A percentile compares a stretch with the other conserved stretches of the same genome.
Conservation (phyloP, 371 early-diverging fungal species). For the Lichtheimia ramosa region DNA sequence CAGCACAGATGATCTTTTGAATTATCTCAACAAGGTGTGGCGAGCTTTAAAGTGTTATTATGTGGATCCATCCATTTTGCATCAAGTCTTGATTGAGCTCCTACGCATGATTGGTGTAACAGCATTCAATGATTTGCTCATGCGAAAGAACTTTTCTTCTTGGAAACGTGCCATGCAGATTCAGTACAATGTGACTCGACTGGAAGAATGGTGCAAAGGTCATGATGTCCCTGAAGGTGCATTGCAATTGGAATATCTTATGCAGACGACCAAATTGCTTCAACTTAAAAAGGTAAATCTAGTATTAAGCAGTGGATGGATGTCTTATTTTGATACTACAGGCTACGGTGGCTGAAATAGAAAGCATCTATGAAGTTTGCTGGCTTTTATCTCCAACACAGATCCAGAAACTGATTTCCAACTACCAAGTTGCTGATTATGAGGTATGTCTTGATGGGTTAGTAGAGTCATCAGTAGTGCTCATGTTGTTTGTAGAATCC, state of each 20-base stretch:
- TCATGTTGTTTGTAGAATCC: conserved; percentile 52
- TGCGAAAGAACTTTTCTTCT: conserved; percentile 86
- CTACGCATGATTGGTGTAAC: conserved; percentile 88
- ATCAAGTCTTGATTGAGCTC: conserved; percentile 88
- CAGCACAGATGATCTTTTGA: conserved; percentile 89
- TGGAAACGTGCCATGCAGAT: conserved; percentile 91
- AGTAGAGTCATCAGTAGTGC: not conserved
- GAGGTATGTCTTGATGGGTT: conserved; percentile 38
- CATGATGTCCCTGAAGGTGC: conserved; percentile 84
- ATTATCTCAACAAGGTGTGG: conserved; percentile 89
- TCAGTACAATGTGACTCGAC: conserved; percentile 90
- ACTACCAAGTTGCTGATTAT: conserved; percentile 73
- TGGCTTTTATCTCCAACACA: conserved; percentile 88
- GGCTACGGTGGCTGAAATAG: conserved; percentile 71
- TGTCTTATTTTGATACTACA: too few species aligned
- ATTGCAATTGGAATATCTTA: conserved; percentile 81
- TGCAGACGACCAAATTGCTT: conserved; percentile 90
- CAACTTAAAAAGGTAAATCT: conserved; percentile 82
- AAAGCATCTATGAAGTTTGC: conserved; percentile 92
- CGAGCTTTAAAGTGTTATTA: conserved; percentile 93
- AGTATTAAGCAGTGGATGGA: too few species aligned
- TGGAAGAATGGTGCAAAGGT: conserved; percentile 94
- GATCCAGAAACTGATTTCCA: conserved; percentile 87
- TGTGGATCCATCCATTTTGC: conserved; percentile 78
- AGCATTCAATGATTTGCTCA: conserved; percentile 93